phyloP scores from a whole-genome alignment of 345 rosid genomes.

The thale cress (Arabidopsis thaliana) region TAIR10.1 NC_003076.8:22848501-22849000 shows the following conservation, averaged over 20 bases:
- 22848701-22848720: neutral
- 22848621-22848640: slow-evolving; percentile 7
- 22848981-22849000: neutral
- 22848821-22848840: too few relatives aligned
- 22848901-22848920: too few relatives aligned
- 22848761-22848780: too few relatives aligned
- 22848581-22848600: neutral
- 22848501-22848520: neutral
- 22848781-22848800: too few relatives aligned
- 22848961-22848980: neutral
- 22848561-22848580: neutral
- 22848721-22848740: neutral
- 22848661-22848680: neutral
- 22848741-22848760: too few relatives aligned
- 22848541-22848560: neutral
- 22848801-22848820: too few relatives aligned
- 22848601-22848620: neutral
- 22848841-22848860: too few relatives aligned
- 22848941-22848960: too few relatives aligned
- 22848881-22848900: too few relatives aligned
- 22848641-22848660: neutral
- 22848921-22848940: too few relatives aligned
- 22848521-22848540: neutral
- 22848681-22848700: slow-evolving; percentile 1
- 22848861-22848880: too few relatives aligned